Evolutionary conservation across 495 filamentous ascomycete genomes (phyloP), one percentile per base, ranked within the genome.

Genomic region (Xylaria flabelliformis): DNA sequence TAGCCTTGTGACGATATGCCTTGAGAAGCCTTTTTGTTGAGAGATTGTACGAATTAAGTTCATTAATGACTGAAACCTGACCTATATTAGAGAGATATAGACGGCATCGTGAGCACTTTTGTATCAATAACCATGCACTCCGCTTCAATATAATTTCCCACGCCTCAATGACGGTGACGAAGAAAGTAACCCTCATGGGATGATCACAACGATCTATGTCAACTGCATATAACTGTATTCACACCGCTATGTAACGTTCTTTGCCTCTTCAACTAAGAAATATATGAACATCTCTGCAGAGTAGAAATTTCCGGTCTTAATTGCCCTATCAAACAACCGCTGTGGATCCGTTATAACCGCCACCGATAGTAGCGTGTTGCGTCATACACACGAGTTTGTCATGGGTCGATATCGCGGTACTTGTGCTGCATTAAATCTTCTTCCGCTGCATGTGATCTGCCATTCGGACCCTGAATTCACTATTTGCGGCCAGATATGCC

Each of bases 381-480:
- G 50, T 67, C 65, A 67, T 67, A 10, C n/a, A 17, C 48, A 51
- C 46, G 51, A 50, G 64, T 53, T n/a, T 36, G 53, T 4, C 64
- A 32, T 67, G 29, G 64, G 32, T 53, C 46, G 26, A 12, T 29
- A 67, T 39, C 48, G n/a, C 46, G 44, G 61, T 29, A 44, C 39
- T 59, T 19, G 55, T 63, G 9, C 36, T 63, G 39, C 39, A 42
- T 34, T 44, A 67, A 56, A 56, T 67, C 34, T 56, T 67, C 34
- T 56, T 42, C 36, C 34, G 32, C 48, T 55, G 64, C 48, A 67
- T 55, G 64, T 67, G 48, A 67, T 67, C 34, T 50, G 64, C 34
- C 42, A 26, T 48, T 21, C 48, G 9, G 19, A 10, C 34, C 46
- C 46, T 34, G n/a, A 32, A 51, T 34, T 53, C 46, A 42, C 19